Evolutionary conservation across 352 stramenopile species (phyloP).

Genomic region (Pythium oligandrum): DNA sequence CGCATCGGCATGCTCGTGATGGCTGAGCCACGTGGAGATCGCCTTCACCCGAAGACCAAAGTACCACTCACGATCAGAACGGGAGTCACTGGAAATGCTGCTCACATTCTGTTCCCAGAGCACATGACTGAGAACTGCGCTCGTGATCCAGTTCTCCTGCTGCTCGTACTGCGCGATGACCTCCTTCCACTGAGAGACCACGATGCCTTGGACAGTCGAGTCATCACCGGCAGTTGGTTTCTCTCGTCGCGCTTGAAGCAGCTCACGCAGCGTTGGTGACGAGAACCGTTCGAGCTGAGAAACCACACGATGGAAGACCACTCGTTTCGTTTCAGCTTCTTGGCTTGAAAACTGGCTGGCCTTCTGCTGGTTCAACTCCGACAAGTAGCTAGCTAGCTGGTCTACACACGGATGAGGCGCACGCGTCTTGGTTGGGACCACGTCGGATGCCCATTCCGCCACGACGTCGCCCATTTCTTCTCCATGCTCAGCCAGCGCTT

Average conservation of each 20-base stretch:
- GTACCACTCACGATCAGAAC: conserved; percentile 8
- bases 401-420: too few species aligned
- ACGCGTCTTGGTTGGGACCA: conserved; percentile 3
- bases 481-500: conserved; percentile 1
- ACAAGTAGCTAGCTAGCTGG: too few species aligned
- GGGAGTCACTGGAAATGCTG: neutral
- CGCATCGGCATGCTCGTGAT: conserved; percentile 9
- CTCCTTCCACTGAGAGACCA: conserved; percentile 17
- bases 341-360: neutral
- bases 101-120: conserved; percentile 13
- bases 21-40: conserved; percentile 25
- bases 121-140: conserved; percentile 40
- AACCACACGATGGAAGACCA: conserved; percentile 5
- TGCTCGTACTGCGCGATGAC: conserved; percentile 20
- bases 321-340: neutral
- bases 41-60: conserved; percentile 62
- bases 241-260: conserved; percentile 6
- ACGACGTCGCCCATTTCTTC: neutral
- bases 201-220: conserved; percentile 7
- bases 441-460: conserved; percentile 7
- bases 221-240: neutral
- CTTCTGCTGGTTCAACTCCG: too few species aligned
- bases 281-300: conserved; percentile 3
- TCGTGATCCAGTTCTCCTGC: conserved; percentile 21
- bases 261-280: conserved; percentile 3